Evolutionary conservation across 2,329 filamentous ascomycete genomes (phyloP), one percentile per base, ranked within the genome.

Genomic region (Fusarium sp.): DNA sequence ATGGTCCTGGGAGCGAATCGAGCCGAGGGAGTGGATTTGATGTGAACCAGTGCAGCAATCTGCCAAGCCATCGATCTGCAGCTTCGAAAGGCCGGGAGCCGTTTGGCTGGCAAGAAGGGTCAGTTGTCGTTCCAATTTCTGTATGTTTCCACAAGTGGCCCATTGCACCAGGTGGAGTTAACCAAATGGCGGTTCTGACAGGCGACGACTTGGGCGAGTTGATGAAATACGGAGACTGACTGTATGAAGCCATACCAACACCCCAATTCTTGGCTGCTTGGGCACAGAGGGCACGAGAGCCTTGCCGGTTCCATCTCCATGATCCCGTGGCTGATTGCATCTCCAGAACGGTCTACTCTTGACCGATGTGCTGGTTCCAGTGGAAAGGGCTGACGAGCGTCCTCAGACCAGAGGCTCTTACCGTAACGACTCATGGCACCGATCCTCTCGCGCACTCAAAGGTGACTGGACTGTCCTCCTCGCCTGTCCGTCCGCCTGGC

Each of bases 371-470:
- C 85, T 79, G 80, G 81, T 86, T 89, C 93, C 93, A 92, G 92
- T 86, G 88, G 87, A 83, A 83, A 84, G 84, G 83, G 88, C 91
- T 90, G 92, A 95, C 92, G 93, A 94, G 93, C 88, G 92, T 86
- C 90, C 89, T 91, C 91, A 83, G 86, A 71, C 85, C 84, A 88
- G 89, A 92, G 89, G 89, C 85, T 93, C 92, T 94, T 93, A 92
- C 89, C 92, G 82, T 85, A 88, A 86, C 81, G 89, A 90, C 93
- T 94, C 93, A 94, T 94, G 90, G 92, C 87, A 86, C 85, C 85
- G 84, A 82, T 85, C 88, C 85, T 86, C 88, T 91, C 85, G 84
- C 87, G 83, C 87, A 86, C 83, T 76, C 54, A 77, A 82, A 52
- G 75, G 86, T 87, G 88, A 88, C 90, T 92, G 89, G 89, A 89